Base-by-base conservation (phyloP, 495 filamentous ascomycete genomes). In the Aspergillus sclerotiicarbonarius region DNA sequence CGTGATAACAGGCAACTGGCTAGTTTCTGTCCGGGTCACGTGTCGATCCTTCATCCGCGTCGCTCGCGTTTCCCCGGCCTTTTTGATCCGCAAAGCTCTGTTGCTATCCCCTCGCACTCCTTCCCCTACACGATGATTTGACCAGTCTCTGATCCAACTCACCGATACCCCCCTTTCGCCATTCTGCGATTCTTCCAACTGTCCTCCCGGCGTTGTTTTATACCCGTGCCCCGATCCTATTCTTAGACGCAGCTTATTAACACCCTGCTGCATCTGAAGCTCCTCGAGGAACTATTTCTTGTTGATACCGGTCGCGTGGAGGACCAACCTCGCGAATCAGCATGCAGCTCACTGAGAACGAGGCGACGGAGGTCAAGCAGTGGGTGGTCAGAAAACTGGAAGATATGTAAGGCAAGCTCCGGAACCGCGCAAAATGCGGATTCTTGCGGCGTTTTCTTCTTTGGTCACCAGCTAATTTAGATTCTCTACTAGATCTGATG, bases 361-460 rank as follows among this genome's bases (percentile, higher is more conserved):
- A 96, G 68, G 82, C 85, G 52, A 75, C 77, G 13, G 77, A 86
- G 31, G 79, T 98, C 53, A 95, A 96, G 79, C 80, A 76, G 54
- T 98, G 92, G 92, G 88, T 97, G 58, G 87, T 96, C 52, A 90
- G 87, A 73, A 87, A 90, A 58, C 78, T 98, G 18, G 92, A 95
- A 69, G 87, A 93, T 65, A 96, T 94, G 92, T 95, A 80, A 65
- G 88, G 41, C 49, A 25, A 3, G n/a, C 76, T 43, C 20, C 61
- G 25, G 21, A 13, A 25, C 12, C 41, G 55, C 56, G 33, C 48
- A 32, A 25, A 51, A 29, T 48, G 32, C 31, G 32, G 30, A 35
- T 41, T 30, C 8, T 19, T 15, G 33, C 19, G 39, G 37, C 39
- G 8, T n/a, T 18, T 37, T 13, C 15, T 10, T 15, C 7, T 16